Evolutionary conservation across 148 eudicot genomes (phyloP), one percentile per base, ranked within the genome.

Genomic region (Oxyria digyna): DNA sequence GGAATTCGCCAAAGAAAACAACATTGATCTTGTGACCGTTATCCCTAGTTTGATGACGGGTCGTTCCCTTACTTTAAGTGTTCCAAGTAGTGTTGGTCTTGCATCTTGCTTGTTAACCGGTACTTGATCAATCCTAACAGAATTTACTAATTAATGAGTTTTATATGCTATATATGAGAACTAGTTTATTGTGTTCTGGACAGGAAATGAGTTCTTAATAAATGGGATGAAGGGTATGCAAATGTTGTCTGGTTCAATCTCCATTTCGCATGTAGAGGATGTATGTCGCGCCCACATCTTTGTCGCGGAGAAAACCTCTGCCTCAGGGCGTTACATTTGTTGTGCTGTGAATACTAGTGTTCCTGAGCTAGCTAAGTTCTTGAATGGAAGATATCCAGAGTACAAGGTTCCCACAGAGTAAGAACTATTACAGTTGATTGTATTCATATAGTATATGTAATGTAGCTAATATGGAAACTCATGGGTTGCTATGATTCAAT

Each of bases 261-360:
- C 86, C 27, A 71, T 87, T 8, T 27, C 86, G 4, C 86, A 87
- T 49, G 91, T 84, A 11, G 91, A 87, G 45, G 91, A 87, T 81
- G 91, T 87, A 5, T 82, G 88, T 68, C 75, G 83, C 0, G 91
- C 91, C 10, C 91, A 87, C 76, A 52, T 87, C 10, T 81, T 77
- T 18, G 67, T 87, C 17, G 88, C 86, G 0, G 91, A 87, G 79
- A 87, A 84, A 55, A 74, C 80, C 33, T 82, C 91, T 9, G 91
- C 88, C 35, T 77, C 87, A 38, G 91, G 91, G 21, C 81, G 91
- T 18, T 87, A 87, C 72, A 77, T 80, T 4, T 87, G 91, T 74
- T 69, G 82, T 67, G 83, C 79, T 15, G 78, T 72, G 15, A 87
- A 87, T 71, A 84, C 88, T 4, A 81, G 83, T 70, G 85, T 87